phyloP scores from a whole-genome alignment of 192 early-diverging fungal species.

The Coemansia erecta region DNA sequence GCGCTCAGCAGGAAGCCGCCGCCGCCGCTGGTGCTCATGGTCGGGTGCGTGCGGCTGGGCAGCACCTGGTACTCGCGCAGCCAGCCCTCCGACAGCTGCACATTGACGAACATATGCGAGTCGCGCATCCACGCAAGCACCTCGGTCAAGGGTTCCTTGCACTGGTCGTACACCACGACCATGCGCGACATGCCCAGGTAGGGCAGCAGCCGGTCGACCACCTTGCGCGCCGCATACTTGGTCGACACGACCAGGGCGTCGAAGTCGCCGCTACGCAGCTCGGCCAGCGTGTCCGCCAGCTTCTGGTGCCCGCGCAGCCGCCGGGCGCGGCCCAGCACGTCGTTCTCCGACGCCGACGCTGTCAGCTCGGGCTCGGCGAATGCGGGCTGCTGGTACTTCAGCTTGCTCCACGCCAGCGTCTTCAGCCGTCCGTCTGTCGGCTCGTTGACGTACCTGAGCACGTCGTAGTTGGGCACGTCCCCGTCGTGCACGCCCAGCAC shows the following conservation, averaged over 20 bases:
- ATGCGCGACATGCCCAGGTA: slow-evolving; percentile 82
- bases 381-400: slow-evolving; percentile 57
- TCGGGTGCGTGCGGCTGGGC: slow-evolving; percentile 75
- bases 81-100: slow-evolving; percentile 89
- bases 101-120: slow-evolving; percentile 70
- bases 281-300: slow-evolving; percentile 54
- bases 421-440: slow-evolving; percentile 55
- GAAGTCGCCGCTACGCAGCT: slow-evolving; percentile 61
- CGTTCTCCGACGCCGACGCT: slow-evolving; percentile 51
- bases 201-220: slow-evolving; percentile 68
- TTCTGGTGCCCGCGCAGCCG: slow-evolving; percentile 53
- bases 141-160: slow-evolving; percentile 65
- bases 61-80: slow-evolving; percentile 84
- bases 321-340: slow-evolving; percentile 56
- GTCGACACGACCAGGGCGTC: slow-evolving; percentile 80
- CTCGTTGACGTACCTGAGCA: slow-evolving; percentile 73
- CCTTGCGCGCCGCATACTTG: slow-evolving; percentile 68
- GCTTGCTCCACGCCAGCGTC: slow-evolving; percentile 68
- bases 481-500: slow-evolving; percentile 75
- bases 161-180: slow-evolving; percentile 77
- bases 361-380: slow-evolving; percentile 57
- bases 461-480: slow-evolving; percentile 69
- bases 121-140: slow-evolving; percentile 66
- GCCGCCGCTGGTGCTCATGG: slow-evolving; percentile 72
- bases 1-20: slow-evolving; percentile 71